Conservation (phyloP, 805 yeast species). For the Diddensiella caesifluorescens region DNA sequence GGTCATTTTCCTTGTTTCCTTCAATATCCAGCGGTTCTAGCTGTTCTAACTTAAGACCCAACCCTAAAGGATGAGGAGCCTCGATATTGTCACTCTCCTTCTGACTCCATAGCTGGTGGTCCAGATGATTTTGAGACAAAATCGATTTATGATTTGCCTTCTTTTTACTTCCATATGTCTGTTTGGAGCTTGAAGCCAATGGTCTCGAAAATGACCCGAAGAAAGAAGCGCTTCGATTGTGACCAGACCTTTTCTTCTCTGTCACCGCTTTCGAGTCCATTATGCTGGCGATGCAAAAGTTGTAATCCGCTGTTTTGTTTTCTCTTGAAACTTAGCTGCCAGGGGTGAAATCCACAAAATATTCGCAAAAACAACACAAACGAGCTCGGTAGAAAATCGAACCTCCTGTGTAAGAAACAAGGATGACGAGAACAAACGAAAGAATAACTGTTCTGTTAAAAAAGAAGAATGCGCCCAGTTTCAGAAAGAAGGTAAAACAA, state of each 20-base stretch:
- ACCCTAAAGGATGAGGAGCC: slow-evolving; percentile 10
- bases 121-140: slow-evolving; percentile 15
- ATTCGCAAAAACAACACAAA: too few relatives aligned
- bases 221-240: slow-evolving; percentile 9
- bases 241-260: slow-evolving; percentile 5
- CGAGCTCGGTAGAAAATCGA: too few relatives aligned
- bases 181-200: neutral
- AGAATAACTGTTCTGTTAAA: too few relatives aligned
- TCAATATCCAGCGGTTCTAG: slow-evolving; percentile 11
- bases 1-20: slow-evolving; percentile 12
- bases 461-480: too few relatives aligned
- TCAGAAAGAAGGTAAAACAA: too few relatives aligned
- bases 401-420: too few relatives aligned
- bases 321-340: too few relatives aligned
- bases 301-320: too few relatives aligned
- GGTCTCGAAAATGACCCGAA: slow-evolving; percentile 11
- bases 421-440: too few relatives aligned
- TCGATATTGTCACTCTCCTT: slow-evolving; percentile 2
- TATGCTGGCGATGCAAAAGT: too few relatives aligned
- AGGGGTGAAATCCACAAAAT: too few relatives aligned
- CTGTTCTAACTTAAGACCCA: slow-evolving; percentile 10
- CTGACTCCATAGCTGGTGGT: slow-evolving; percentile 20
- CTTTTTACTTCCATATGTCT: slow-evolving; percentile 17
- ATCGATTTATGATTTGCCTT: slow-evolving; percentile 11
- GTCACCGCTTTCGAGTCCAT: too few relatives aligned